Base-by-base conservation (phyloP, 805 yeast species). In the Debaryomyces maramus region DNA sequence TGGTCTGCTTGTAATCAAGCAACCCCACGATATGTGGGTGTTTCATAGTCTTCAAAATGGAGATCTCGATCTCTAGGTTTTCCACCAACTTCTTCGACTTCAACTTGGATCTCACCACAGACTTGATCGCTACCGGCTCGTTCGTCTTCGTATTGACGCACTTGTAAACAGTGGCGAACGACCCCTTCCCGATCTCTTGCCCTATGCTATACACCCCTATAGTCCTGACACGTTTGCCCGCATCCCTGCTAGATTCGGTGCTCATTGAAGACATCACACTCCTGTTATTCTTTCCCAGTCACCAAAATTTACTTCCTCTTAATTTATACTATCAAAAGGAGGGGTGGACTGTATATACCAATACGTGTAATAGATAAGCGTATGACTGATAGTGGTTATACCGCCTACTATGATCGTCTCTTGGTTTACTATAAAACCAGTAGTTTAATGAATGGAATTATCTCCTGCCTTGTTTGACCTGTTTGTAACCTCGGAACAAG, bases 111-210 rank as follows among this genome's bases (percentile, higher is more conserved):
- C 95, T 75, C 28, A 85, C 80, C 11, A 95, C 97, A 2, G 91
- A 81, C 63, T 91, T 91, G 56, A 91, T 78, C 7, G 98, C 98
- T 30, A 91, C 93, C 1, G 89, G 76, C 22, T 70, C 67, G 47
- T 72, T 72, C 3, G 77, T 72, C 32, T 66, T 52, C 38, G 34
- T 61, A 52, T 83, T 72, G 41, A 75, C 72, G 38, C 97, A 96
- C 63, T 88, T 89, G 70, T 86, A 91, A 18, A 93, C 99, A 46
- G 83, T 85, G 52, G 99, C 99, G 69, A 93, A 93, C 6, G 96
- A 86, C 23, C 99, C 99, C 53, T 86, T 81, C 17, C 99, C 99
- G 39, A 93, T 91, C 60, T 89, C 95, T 14, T 83, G 78, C 17
- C 88, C 88, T n/a, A 83, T 70, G 16, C 71, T 63, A 53, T 79